Evolutionary conservation across 495 filamentous ascomycete genomes (phyloP).

Genomic region (Melanomma pulvis-pyrius): DNA sequence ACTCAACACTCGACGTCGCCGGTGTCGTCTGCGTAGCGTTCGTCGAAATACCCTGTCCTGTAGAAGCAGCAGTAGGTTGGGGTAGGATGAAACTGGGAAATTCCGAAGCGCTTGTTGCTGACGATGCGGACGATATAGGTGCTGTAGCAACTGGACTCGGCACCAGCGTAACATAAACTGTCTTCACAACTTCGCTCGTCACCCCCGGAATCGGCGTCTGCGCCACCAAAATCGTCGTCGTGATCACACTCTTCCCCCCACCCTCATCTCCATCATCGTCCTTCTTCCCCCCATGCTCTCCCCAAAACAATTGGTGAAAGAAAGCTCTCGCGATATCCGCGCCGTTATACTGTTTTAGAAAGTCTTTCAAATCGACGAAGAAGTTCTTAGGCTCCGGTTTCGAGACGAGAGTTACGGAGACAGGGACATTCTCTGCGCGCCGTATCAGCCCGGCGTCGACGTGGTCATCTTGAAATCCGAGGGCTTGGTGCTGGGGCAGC

Average conservation of each 20-base stretch:
- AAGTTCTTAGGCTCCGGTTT: slow-evolving; percentile 13
- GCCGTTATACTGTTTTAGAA: neutral
- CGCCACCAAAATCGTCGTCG: neutral
- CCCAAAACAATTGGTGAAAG: neutral
- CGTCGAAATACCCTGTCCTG: neutral
- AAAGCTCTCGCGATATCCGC: neutral
- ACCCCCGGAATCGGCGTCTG: neutral
- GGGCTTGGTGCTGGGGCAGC: neutral
- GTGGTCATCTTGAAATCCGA: too few species aligned
- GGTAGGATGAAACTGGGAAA: neutral
- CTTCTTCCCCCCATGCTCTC: neutral
- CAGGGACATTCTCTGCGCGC: neutral
- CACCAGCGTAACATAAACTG: neutral
- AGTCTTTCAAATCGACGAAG: slow-evolving; percentile 1
- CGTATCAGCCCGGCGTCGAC: neutral
- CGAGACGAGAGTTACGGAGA: neutral
- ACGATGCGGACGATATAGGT: neutral
- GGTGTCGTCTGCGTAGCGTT: neutral
- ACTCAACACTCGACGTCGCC: neutral
- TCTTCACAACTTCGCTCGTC: neutral
- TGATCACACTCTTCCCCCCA: neutral
- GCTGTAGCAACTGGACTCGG: neutral
- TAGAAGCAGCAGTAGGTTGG: neutral
- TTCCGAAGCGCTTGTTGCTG: neutral
- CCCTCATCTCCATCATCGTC: neutral